A percentile compares a stretch with the other conserved stretches of the same genome.
Evolutionary conservation across 2,329 filamentous ascomycete species (phyloP).

Genomic region (Verticillium isaacii): DNA sequence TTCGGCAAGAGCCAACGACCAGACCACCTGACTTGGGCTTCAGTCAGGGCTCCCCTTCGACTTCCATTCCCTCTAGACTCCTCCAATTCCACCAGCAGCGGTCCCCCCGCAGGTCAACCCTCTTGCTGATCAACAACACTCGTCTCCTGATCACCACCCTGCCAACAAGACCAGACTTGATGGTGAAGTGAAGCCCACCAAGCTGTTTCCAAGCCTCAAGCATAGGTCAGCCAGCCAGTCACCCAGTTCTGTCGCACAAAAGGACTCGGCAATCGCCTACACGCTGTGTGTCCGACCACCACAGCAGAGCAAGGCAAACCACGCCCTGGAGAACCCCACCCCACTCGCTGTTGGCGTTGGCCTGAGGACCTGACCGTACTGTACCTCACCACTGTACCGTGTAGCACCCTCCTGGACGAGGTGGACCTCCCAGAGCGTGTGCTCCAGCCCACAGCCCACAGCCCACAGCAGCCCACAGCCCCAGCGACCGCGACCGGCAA

Average conservation of each 20-base stretch:
- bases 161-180: not conserved
- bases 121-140: not conserved
- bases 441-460: not conserved
- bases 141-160: not conserved
- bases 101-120: no score
- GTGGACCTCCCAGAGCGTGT: not conserved
- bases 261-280: not conserved
- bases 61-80: not conserved
- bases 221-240: not conserved
- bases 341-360: not conserved
- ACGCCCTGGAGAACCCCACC: not conserved
- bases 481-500: constrained; percentile 2
- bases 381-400: no score
- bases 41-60: not conserved
- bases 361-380: not conserved
- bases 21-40: not conserved
- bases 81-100: not conserved
- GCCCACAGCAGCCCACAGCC: not conserved
- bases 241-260: not conserved
- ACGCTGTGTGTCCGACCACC: not conserved
- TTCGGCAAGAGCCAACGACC: not conserved
- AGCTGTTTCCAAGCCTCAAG: not conserved
- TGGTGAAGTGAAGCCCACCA: not conserved
- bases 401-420: not conserved
- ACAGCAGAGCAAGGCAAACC: not conserved